Evolutionary conservation across 2,329 filamentous ascomycete genomes (phyloP), one percentile per base, ranked within the genome.

Genomic region (Aspergillus japonicus): DNA sequence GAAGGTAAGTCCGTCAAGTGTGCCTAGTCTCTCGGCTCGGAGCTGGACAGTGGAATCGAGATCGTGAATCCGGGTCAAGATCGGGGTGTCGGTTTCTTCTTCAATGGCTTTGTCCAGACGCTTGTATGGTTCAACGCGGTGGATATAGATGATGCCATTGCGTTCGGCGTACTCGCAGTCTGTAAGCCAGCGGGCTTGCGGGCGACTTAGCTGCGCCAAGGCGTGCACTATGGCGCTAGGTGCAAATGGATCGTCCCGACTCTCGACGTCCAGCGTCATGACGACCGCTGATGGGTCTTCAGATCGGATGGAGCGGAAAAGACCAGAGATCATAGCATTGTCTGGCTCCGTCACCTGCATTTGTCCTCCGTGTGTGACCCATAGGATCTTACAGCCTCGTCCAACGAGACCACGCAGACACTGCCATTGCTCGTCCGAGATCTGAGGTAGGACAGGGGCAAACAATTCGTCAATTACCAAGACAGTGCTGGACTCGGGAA

Each of bases 131-230:
- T 52, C 29, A 4, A 64, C 53, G 12, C 64, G 58, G 14, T 42
- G 47, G 21, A 64, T 39, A n/a, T 66, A 26, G 12, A 64, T 21
- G 5, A 60, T 19, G 8, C 64, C 64, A 31, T 53, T 35, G 10
- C 60, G 33, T 50, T 64, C 64, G 4, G 57, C 60, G 35, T 56
- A 64, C 24, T 66, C 64, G 42, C 57, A 58, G 35, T 66, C 64
- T 60, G 29, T 51, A 3, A 31, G 4, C 33, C 47, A 44, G 14
- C 29, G 51, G 29, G 49, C 26, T 14, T 54, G 23, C 3, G 42
- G 56, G 26, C 49, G 21, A 29, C 39, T 29, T 1, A 59, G 35
- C 12, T 54, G 50, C 2, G 42, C 11, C 21, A 62, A 12, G 7
- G 50, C 35, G 3, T 33, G 26, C n/a, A 48, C 16, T 26, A 55